These are phyloP conservation scores for Rossbeevera mucosa DNA, from an alignment of 768 basidiomycete species.

Conservation along the genomic window DNA sequence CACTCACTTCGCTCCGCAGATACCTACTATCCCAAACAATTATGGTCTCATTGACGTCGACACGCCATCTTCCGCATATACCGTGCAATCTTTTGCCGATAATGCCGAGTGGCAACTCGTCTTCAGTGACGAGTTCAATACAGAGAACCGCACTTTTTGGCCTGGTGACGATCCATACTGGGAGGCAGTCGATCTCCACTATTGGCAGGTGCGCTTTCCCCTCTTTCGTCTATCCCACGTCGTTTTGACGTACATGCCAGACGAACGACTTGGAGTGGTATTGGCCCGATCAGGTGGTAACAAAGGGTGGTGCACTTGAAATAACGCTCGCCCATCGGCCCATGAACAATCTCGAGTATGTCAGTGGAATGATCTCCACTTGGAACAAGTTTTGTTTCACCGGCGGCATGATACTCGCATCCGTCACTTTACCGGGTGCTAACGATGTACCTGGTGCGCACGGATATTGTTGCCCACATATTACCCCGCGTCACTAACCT, in stretches of 20 bases:
- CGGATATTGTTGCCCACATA: background rate
- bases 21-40: constrained; percentile 58
- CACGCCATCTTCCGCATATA: constrained; percentile 61
- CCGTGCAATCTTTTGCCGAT: constrained; percentile 48
- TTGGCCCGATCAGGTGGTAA: constrained; percentile 73
- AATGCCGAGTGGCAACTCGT: constrained; percentile 59
- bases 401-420: constrained; percentile 71
- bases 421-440: constrained; percentile 67
- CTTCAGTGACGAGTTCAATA: constrained; percentile 88
- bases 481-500: background rate
- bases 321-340: constrained; percentile 65
- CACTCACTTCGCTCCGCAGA: constrained; percentile 28
- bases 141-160: constrained; percentile 75
- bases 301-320: constrained; percentile 66
- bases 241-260: constrained; percentile 26
- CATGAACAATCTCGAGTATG: constrained; percentile 69
- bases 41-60: constrained; percentile 71
- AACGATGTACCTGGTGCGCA: constrained; percentile 43
- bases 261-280: constrained; percentile 87
- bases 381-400: constrained; percentile 96
- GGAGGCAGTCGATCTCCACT: constrained; percentile 80
- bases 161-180: constrained; percentile 82
- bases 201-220: constrained; percentile 52
- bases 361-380: constrained; percentile 62
- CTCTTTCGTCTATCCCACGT: background rate